A percentile compares a stretch with the other conserved stretches of the same genome.
phyloP scores from a whole-genome alignment of 108 stramenopile species.

The Cyclotella cryptica region DNA sequence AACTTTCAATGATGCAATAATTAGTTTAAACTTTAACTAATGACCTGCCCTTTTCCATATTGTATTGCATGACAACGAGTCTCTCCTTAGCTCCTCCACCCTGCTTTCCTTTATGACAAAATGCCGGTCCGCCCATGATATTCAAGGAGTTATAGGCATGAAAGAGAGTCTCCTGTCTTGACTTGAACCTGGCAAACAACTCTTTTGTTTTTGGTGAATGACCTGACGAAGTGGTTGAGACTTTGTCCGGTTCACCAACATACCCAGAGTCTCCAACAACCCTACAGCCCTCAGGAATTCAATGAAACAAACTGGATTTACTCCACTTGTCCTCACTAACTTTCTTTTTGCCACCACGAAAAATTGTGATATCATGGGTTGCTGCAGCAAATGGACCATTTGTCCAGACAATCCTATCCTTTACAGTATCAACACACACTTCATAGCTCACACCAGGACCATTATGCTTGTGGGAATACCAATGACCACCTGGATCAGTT shows the following conservation, averaged over 20 bases:
- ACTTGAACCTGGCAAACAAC: constrained; percentile 23
- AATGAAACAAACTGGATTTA: background rate
- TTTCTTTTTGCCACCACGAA: constrained; percentile 23
- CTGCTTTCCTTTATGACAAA: constrained; percentile 17
- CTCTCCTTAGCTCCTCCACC: constrained; percentile 8
- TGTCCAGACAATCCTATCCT: constrained; percentile 46
- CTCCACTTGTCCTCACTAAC: constrained; percentile 4
- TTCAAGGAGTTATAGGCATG: constrained; percentile 39
- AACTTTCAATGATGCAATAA: too few species aligned
- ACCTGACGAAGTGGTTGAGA: constrained; percentile 1
- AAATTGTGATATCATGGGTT: too few species aligned
- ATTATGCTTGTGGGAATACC: constrained; percentile 54
- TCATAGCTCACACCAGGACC: constrained; percentile 53
- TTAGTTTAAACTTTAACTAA: constrained; percentile 34
- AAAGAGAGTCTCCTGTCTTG: constrained; percentile 54
- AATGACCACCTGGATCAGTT: constrained; percentile 19
- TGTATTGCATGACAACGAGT: constrained; percentile 39
- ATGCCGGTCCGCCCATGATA: background rate
- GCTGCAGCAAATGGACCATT: constrained; percentile 55
- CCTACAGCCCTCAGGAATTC: background rate
- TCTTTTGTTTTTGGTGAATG: constrained; percentile 8
- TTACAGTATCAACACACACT: constrained; percentile 28
- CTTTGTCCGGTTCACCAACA: constrained; percentile 12
- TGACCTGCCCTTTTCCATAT: constrained; percentile 42
- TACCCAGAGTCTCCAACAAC: constrained; percentile 20